Conservation (phyloP, 148 eudicot genomes). For the Chenopodium suecicum region DNA sequence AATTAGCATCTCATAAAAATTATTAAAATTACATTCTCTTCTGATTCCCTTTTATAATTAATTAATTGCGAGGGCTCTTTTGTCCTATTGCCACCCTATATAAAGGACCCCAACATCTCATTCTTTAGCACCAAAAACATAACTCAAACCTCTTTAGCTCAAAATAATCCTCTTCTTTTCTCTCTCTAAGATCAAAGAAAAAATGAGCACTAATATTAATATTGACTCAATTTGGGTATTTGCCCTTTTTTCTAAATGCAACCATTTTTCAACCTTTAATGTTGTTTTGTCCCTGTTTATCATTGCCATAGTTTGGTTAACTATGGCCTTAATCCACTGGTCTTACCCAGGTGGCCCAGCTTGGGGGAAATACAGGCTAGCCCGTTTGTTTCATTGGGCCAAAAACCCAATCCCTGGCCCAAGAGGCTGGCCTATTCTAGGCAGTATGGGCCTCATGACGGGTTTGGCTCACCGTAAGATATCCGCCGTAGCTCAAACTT, state of each 20-base stretch:
- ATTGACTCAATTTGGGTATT: conserved; percentile 36
- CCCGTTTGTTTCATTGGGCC: conserved; percentile 11
- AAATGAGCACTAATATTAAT: conserved; percentile 26
- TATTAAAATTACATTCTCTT: background rate
- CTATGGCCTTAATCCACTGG: conserved; percentile 43
- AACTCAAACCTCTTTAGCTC: background rate
- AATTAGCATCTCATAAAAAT: background rate
- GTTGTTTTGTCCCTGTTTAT: background rate
- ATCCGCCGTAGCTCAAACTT: conserved; percentile 34
- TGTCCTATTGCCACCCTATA: conserved; percentile 19
- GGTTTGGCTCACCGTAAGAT: conserved; percentile 59
- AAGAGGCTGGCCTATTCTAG: conserved; percentile 52
- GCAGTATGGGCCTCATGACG: conserved; percentile 56
- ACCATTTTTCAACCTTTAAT: conserved; percentile 12
- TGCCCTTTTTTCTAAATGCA: conserved; percentile 33
- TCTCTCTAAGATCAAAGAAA: background rate
- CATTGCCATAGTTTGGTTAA: conserved; percentile 25
- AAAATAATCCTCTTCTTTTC: too few species aligned
- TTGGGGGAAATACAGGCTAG: conserved; percentile 47
- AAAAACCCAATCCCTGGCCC: conserved; percentile 54
- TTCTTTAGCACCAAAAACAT: background rate
- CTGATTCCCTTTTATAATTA: background rate
- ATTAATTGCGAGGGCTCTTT: background rate
- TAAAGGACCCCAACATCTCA: conserved; percentile 3
- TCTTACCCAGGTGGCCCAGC: conserved; percentile 66